Conservation (phyloP, 2,329 filamentous ascomycete genomes). For the Alternaria sp. region DNA sequence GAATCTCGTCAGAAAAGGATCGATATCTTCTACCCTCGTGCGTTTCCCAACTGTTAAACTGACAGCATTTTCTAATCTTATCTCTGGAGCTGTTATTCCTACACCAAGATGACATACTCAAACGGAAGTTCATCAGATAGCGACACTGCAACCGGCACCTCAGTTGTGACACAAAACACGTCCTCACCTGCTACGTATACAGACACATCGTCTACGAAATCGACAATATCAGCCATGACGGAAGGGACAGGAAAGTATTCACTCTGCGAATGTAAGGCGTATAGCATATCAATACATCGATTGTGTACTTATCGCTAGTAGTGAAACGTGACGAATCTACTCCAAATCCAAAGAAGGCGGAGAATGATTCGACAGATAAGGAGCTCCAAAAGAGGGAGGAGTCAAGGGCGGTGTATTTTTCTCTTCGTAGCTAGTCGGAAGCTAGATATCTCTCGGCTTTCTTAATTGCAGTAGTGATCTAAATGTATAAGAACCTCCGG, state of each 20-base stretch:
- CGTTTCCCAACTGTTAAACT: background rate
- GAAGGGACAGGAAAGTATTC: rapidly evolving
- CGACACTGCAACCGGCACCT: background rate
- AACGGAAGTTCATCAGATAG: background rate
- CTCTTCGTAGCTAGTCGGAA: background rate
- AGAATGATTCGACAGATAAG: background rate
- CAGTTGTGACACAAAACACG: background rate
- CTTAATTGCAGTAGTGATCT: background rate
- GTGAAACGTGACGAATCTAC: background rate
- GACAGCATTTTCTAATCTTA: rapidly evolving
- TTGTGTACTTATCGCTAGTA: background rate
- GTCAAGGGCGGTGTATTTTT: background rate
- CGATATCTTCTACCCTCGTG: background rate
- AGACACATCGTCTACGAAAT: background rate
- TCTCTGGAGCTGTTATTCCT: background rate
- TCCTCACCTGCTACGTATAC: background rate
- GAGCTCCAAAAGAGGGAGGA: background rate
- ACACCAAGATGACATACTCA: background rate
- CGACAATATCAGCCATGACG: background rate
- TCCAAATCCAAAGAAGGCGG: background rate
- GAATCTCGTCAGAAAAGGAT: background rate
- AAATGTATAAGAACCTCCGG: no score
- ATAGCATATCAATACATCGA: background rate
- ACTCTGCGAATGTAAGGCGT: background rate
- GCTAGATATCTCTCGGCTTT: background rate